Evolutionary conservation across 768 basidiomycete species (phyloP), one percentile per base, ranked within the genome.

Genomic region (Tulasnella sp.): DNA sequence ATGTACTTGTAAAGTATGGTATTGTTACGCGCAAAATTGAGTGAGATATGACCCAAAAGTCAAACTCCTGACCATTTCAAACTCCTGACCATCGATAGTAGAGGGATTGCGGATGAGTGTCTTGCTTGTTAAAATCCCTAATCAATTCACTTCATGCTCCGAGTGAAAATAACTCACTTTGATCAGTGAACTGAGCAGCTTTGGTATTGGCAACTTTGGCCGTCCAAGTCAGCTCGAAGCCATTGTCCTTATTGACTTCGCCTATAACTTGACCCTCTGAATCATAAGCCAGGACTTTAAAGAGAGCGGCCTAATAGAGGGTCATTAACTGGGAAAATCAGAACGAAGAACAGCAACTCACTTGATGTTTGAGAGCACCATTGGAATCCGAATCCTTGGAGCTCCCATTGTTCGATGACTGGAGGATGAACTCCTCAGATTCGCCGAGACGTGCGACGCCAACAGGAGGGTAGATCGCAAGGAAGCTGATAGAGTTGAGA

Each of bases 201-300:
- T 68, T 68, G 47, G 59, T 61, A 51, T 68, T 68, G 5, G 63
- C 64, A n/a, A 67, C 61, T 31, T 66, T 58, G 27, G 66, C 57
- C 2, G 42, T 61, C 67, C 67, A 68, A 1, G 37, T 40, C 10
- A 67, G 45, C 2, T 52, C 40, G 43, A 54, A 67, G 12, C 56
- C 52, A 6, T 49, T 41, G 9, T 48, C 48, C 19, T 37, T 44
- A 35, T 62, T 64, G 49, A 65, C 49, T 54, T 67, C 67, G 4
- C 62, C 61, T 12, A 67, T 59, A 19, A 60, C 54, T 15, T 54
- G 58, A 19, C 59, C 60, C 32, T 59, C 48, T 12, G 35, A 29
- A 19, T 61, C 59, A 47, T 61, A 63, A 19, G 62, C 65, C 42
- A 65, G 67, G 20, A 63, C 63, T 27, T 62, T 65, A 56, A 67